Base-by-base conservation (phyloP, 768 basidiomycete genomes). In the Tricholomella constricta region DNA sequence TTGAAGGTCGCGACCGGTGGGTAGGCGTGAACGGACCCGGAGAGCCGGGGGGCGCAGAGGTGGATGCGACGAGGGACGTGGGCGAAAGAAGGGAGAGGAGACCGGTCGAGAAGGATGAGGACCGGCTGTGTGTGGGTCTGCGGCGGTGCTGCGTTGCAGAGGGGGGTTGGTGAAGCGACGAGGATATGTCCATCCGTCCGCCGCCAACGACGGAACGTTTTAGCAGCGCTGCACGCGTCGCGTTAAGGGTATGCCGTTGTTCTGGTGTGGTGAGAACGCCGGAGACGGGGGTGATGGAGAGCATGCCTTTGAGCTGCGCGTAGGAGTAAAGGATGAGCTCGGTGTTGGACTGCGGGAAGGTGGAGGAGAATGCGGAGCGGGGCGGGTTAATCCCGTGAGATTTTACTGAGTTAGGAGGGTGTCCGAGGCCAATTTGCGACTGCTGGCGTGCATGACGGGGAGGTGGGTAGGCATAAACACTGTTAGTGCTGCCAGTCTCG, bases 291-390 rank as follows among this genome's bases (percentile, higher is more conserved):
- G 80, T 74, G 55, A 93, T 68, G 20, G 79, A 72, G 15, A 89
- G 74, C 0, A 82, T 81, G 4, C 93, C 93, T 6, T 81, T 72
- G 27, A 94, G 78, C 52, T 94, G 89, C 0, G 85, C 90, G 59
- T 94, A 94, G 0, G 92, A 85, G 67, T 94, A 94, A 2, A 94
- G 78, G 17, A 94, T 81, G 15, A 90, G 71, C 57, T 93, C 88
- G 0, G 79, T 76, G 52, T 81, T 81, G 3, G 78, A 67, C 20
- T 75, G 67, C 29, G 79, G 69, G 62, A 82, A 79, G 14, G 75
- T 66, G 3, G 77, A 70, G 15, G 76, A 66, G 52, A 73, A 77
- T 4, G 80, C 75, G 1, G 75, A 72, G 20, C 74, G 75, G 12
- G 71, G 68, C 37, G 59, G 38, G 10, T 41, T 32, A 45, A 66